A percentile compares a stretch with the other conserved stretches of the same genome.
Conservation (phyloP, 2,329 filamentous ascomycete species). For the Talaromyces sp. region DNA sequence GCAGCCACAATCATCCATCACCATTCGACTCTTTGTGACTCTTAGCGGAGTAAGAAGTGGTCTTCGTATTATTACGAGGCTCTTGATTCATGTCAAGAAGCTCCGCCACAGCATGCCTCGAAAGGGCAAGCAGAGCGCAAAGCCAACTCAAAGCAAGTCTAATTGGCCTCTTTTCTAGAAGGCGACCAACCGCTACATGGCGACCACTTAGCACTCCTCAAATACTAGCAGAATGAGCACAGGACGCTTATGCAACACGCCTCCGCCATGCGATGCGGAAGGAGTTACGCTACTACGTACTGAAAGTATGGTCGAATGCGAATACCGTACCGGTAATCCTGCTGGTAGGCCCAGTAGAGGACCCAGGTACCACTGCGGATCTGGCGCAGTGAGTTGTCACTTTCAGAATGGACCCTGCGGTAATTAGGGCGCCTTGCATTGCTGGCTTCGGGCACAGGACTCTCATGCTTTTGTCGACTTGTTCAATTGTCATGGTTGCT, state of each 20-base stretch:
- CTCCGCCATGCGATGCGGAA: conserved; percentile 12
- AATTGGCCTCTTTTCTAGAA: conserved; percentile 11
- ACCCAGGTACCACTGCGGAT: conserved; percentile 7
- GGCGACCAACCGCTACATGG: conserved; percentile 5
- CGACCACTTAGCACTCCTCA: neutral
- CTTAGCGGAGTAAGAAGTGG: neutral
- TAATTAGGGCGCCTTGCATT: neutral
- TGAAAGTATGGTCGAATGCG: neutral
- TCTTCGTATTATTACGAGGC: neutral
- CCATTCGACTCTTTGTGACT: neutral
- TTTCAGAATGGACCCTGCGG: neutral
- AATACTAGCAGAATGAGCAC: neutral
- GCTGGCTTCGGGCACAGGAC: neutral
- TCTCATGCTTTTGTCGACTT: neutral
- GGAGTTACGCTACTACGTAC: neutral
- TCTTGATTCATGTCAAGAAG: neutral
- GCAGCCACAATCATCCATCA: conserved; percentile 3
- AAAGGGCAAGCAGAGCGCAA: neutral
- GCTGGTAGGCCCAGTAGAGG: neutral
- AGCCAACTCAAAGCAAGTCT: neutral
- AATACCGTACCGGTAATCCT: neutral
- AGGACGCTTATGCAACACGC: conserved; percentile 10
- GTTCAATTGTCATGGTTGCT: neutral
- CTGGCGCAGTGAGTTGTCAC: conserved; percentile 11
- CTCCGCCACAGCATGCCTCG: neutral